Percentiles rank a stretch among this genome's conserved stretches.
Conservation (phyloP, 2,329 filamentous ascomycete species). For the Sarocladium oryzae region DNA sequence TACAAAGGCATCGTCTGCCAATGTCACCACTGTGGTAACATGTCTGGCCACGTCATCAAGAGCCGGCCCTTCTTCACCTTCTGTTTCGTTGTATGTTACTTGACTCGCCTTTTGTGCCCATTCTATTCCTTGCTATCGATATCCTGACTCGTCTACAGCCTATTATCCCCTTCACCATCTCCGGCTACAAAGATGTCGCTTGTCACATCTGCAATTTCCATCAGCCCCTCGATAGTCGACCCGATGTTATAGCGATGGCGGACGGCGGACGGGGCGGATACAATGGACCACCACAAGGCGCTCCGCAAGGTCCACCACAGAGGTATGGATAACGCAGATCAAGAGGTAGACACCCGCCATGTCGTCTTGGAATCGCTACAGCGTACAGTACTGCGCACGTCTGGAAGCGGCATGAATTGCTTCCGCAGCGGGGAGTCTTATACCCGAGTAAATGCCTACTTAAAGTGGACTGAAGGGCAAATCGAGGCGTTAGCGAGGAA, state of each 20-base stretch:
- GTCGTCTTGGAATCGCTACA: too few species aligned
- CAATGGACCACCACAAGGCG: conserved; percentile 22
- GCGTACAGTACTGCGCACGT: too few species aligned
- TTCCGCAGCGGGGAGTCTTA: background rate
- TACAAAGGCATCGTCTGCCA: conserved; percentile 57
- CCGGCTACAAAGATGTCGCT: conserved; percentile 61
- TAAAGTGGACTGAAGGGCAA: too few species aligned
- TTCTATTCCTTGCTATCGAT: background rate
- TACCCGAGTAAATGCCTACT: background rate
- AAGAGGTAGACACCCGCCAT: too few species aligned
- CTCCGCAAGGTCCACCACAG: conserved; percentile 15
- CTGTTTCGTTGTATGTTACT: conserved; percentile 60
- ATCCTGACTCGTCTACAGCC: conserved; percentile 37
- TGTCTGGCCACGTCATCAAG: conserved; percentile 53
- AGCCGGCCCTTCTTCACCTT: conserved; percentile 71
- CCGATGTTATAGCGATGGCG: conserved; percentile 48
- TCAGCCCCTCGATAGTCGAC: conserved; percentile 55
- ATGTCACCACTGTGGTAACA: conserved; percentile 63
- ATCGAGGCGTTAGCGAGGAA: background rate
- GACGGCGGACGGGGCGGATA: conserved; percentile 26
- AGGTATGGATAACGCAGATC: background rate
- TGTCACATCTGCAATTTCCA: conserved; percentile 74
- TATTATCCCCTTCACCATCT: conserved; percentile 62
- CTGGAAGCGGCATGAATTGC: background rate
- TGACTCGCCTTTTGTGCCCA: too few species aligned